Percentiles rank a stretch among this genome's conserved stretches.
These are phyloP conservation scores for Aspergillus biplanus DNA, from an alignment of 495 filamentous ascomycete genomes.

Conservation along the genomic window DNA sequence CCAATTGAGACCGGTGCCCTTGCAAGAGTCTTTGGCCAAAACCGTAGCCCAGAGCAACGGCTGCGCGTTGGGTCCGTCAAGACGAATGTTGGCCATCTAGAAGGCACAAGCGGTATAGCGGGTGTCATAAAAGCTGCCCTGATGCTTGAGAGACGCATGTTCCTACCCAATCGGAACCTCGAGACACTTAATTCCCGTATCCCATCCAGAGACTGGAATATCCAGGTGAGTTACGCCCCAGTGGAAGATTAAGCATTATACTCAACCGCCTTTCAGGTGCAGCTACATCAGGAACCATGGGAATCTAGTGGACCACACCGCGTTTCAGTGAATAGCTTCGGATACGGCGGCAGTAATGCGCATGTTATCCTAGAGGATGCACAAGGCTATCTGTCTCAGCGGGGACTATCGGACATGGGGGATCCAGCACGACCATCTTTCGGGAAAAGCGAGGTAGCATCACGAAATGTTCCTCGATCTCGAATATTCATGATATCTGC, in stretches of 20 bases:
- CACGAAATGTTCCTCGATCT: neutral
- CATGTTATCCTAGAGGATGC: slow-evolving; percentile 45
- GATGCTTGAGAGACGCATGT: slow-evolving; percentile 32
- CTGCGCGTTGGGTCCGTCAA: slow-evolving; percentile 43
- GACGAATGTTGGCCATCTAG: slow-evolving; percentile 49
- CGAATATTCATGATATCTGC: slow-evolving; percentile 33
- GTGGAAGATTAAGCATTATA: neutral
- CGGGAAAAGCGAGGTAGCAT: neutral
- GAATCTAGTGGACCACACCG: slow-evolving; percentile 28
- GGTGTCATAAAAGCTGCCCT: slow-evolving; percentile 44
- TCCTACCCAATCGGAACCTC: slow-evolving; percentile 40
- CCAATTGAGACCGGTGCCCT: slow-evolving; percentile 63
- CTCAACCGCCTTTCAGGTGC: slow-evolving; percentile 7
- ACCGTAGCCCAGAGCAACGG: neutral
- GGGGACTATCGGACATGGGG: neutral
- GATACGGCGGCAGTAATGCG: slow-evolving; percentile 46
- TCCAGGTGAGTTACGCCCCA: slow-evolving; percentile 26
- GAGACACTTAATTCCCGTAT: slow-evolving; percentile 40
- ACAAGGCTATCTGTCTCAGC: slow-evolving; percentile 14
- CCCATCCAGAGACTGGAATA: slow-evolving; percentile 32
- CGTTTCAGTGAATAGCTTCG: slow-evolving; percentile 41
- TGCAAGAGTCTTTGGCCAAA: slow-evolving; percentile 16
- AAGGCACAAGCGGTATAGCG: slow-evolving; percentile 46
- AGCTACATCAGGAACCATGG: slow-evolving; percentile 27
- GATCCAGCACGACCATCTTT: neutral